Base-by-base conservation (phyloP, 345 rosid species). In the Dovyalis caffra region DNA sequence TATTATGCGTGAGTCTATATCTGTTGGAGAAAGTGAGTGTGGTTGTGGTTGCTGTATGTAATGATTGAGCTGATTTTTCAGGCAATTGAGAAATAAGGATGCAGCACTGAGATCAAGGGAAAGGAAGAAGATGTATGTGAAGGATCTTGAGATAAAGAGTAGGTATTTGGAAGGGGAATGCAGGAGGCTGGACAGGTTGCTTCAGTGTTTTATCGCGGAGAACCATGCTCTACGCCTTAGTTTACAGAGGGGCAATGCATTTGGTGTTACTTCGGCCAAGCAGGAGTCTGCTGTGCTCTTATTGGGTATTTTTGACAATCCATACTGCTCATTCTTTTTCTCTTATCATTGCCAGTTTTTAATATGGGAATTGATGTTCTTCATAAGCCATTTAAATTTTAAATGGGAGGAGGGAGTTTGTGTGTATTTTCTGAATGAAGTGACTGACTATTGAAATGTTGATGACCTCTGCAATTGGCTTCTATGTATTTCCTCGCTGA, bases 221-320 rank as follows among this genome's bases (percentile, higher is more conserved):
- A 95, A 95, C 81, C 92, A 92, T 71, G 84, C 91, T 74, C 88
- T 95, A 20, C 97, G 84, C 58, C 79, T 85, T 66, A 71, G 80
- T 81, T 74, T 91, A 72, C 88, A 88, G 73, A 88, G 76, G 70
- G 89, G 76, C 78, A 82, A 77, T 77, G 86, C 90, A 76, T 74
- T 73, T 64, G 91, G 77, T 89, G 89, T 87, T 72, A 68, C 91
- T 78, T 86, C 78, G 82, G 49, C 97, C 91, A 89, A 81, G 95
- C 99, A 92, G 99, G 98, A 94, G 97, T 94, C 97, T 92, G 97
- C 97, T 69, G 98, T 92, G 88, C 98, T 94, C 93, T 90, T 91
- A 83, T 80, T 90, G 97, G 98, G 96, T 91, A 91, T 73, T 85
- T 29, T 15, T 81, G 40, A 18, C 66, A 34, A 64, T 49, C 60